Evolutionary conservation across 2,329 filamentous ascomycete genomes (phyloP).

Genomic region (Leptographium lundbergii): DNA sequence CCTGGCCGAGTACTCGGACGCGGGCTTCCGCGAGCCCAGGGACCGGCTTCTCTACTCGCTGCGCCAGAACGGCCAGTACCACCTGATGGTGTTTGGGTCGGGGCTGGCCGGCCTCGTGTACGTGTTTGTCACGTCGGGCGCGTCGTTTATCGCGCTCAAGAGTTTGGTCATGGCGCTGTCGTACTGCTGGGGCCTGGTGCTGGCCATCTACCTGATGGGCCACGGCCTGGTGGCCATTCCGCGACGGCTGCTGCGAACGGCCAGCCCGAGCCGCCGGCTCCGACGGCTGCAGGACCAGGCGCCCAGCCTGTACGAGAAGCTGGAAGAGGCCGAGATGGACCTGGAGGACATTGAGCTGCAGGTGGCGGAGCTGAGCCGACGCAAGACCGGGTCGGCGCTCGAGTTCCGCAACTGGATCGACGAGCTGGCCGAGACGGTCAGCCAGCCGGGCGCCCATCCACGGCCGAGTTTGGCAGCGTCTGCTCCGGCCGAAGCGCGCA

Average conservation of each 20-base stretch:
- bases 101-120: slow-evolving; percentile 67
- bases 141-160: slow-evolving; percentile 62
- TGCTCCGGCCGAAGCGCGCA: slow-evolving; percentile 29
- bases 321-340: slow-evolving; percentile 70
- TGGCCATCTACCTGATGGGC: slow-evolving; percentile 96
- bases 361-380: slow-evolving; percentile 62
- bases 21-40: slow-evolving; percentile 79
- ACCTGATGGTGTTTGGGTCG: slow-evolving; percentile 63
- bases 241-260: slow-evolving; percentile 64
- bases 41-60: slow-evolving; percentile 74
- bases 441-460: slow-evolving; percentile 49
- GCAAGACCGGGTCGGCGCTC: slow-evolving; percentile 65
- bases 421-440: slow-evolving; percentile 69
- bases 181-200: slow-evolving; percentile 82
- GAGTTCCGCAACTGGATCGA: slow-evolving; percentile 92
- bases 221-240: slow-evolving; percentile 91
- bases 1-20: slow-evolving; percentile 87
- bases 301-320: slow-evolving; percentile 70
- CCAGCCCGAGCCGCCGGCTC: slow-evolving; percentile 62
- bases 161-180: slow-evolving; percentile 82
- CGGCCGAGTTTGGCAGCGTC: slow-evolving; percentile 26
- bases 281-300: slow-evolving; percentile 66
- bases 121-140: slow-evolving; percentile 65
- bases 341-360: slow-evolving; percentile 74
- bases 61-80: slow-evolving; percentile 77